Evolutionary conservation across 768 basidiomycete species (phyloP).

Genomic region (Mycena amicta): DNA sequence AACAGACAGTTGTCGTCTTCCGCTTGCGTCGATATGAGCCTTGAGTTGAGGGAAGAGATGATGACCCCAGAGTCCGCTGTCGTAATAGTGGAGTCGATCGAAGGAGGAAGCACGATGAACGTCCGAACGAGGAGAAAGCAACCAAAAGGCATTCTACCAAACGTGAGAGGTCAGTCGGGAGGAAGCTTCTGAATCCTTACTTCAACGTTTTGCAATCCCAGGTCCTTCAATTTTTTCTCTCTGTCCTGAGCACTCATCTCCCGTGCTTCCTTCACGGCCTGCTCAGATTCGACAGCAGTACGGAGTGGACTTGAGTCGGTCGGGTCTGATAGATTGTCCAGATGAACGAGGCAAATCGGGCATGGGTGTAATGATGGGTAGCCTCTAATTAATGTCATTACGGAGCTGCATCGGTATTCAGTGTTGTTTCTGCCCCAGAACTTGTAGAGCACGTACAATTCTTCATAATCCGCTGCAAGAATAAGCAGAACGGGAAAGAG

Average conservation of each 20-base stretch:
- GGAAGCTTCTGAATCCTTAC: slow-evolving; percentile 20
- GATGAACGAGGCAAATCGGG: slow-evolving; percentile 39
- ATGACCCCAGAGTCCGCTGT: slow-evolving; percentile 34
- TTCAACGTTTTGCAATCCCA: slow-evolving; percentile 26
- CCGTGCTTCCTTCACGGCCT: slow-evolving; percentile 17
- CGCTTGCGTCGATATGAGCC: slow-evolving; percentile 20
- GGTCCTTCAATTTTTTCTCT: slow-evolving; percentile 26
- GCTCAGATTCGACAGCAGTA: slow-evolving; percentile 18
- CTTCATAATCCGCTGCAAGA: slow-evolving; percentile 46
- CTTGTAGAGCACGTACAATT: slow-evolving; percentile 39
- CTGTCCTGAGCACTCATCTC: slow-evolving; percentile 5
- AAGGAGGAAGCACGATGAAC: slow-evolving; percentile 36
- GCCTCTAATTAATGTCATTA: slow-evolving; percentile 42
- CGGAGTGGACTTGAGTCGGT: slow-evolving; percentile 15
- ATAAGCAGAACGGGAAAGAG: slow-evolving; percentile 42
- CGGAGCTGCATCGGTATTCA: slow-evolving; percentile 26
- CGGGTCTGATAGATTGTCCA: slow-evolving; percentile 26
- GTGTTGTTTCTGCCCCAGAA: too few relatives aligned
- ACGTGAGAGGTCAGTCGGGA: slow-evolving; percentile 11
- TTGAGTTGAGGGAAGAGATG: slow-evolving; percentile 34
- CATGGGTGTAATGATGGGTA: slow-evolving; percentile 33
- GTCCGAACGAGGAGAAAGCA: slow-evolving; percentile 34
- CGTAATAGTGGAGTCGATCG: slow-evolving; percentile 41
- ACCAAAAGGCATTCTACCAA: slow-evolving; percentile 46
- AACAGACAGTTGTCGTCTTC: slow-evolving; percentile 14